Evolutionary conservation across 2,329 filamentous ascomycete genomes (phyloP).

Genomic region (Bipolaris sorokiniana): DNA sequence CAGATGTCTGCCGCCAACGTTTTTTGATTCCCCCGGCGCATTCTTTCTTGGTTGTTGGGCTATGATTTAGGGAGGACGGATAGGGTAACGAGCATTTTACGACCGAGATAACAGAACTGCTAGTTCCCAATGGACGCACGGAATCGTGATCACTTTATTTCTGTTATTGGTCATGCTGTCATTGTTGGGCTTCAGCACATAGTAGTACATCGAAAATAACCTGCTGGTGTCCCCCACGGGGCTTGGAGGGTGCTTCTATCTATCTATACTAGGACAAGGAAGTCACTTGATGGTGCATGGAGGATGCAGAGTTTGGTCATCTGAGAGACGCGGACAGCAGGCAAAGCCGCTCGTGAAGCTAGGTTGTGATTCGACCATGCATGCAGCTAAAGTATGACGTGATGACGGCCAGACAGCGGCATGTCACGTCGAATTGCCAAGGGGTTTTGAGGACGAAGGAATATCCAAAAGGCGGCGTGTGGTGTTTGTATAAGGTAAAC

Average conservation of each 20-base stretch:
- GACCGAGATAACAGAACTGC: constrained; percentile 15
- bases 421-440: constrained; percentile 1
- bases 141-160: background rate
- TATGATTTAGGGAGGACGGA: background rate
- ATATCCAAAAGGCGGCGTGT: background rate
- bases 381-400: constrained; percentile 17
- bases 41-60: constrained; percentile 3
- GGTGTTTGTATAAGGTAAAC: background rate
- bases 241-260: background rate
- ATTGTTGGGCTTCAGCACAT: background rate
- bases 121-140: constrained; percentile 11
- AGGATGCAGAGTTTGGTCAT: constrained; percentile 1
- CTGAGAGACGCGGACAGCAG: constrained; percentile 4
- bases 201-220: too few relatives aligned
- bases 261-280: constrained; percentile 3
- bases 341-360: constrained; percentile 1
- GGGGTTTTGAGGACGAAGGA: background rate
- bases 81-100: constrained; percentile 17
- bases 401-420: background rate
- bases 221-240: background rate
- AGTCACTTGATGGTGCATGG: constrained; percentile 15
- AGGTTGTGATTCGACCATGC: constrained; percentile 14
- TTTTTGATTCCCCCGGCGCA: constrained; percentile 2
- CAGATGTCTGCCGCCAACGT: background rate
- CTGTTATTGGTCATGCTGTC: background rate